Evolutionary conservation across 371 early-diverging fungal genomes (phyloP).

Genomic region (Mortierella sp.): DNA sequence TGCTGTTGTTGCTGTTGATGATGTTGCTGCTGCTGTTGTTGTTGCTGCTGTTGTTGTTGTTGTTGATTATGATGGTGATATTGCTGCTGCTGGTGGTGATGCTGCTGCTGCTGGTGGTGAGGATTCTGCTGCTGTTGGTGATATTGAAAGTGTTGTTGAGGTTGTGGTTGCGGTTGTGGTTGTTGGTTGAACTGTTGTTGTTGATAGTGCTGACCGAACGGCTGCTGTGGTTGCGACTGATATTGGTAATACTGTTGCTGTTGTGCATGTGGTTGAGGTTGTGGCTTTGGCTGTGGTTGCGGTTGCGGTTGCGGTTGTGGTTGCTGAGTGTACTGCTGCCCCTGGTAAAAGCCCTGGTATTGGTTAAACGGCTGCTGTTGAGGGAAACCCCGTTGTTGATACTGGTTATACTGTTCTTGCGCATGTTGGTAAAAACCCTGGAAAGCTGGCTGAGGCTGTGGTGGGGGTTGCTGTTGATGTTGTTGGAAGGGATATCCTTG

Average conservation of each 20-base stretch:
- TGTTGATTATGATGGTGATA: constrained; percentile 8
- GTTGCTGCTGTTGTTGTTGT: constrained; percentile 8
- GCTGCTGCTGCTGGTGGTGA: constrained; percentile 11
- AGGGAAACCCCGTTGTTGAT: constrained; percentile 6
- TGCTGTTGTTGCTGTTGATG: constrained; percentile 12
- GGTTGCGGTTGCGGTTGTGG: neutral
- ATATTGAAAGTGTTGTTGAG: constrained; percentile 13
- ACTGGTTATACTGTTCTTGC: neutral
- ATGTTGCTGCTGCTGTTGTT: constrained; percentile 7
- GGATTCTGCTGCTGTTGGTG: constrained; percentile 2
- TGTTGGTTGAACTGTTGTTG: neutral
- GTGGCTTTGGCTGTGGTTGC: neutral
- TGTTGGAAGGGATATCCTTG: too few relatives aligned
- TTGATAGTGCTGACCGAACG: neutral
- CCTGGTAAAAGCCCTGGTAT: neutral
- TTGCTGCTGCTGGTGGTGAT: constrained; percentile 12
- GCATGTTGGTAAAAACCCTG: neutral
- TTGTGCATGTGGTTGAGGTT: neutral
- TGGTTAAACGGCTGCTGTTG: constrained; percentile 3
- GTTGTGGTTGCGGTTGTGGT: too few relatives aligned
- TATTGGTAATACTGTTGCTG: constrained; percentile 3
- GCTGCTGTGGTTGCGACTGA: constrained; percentile 1
- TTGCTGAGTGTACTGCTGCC: neutral
- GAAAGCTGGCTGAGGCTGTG: constrained; percentile 7
- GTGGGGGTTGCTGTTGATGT: neutral